A percentile compares a stretch with the other conserved stretches of the same genome.
These are phyloP conservation scores for Leucoagaricus sp. DNA, from an alignment of 1,284 basidiomycete species.

Conservation along the genomic window DNA sequence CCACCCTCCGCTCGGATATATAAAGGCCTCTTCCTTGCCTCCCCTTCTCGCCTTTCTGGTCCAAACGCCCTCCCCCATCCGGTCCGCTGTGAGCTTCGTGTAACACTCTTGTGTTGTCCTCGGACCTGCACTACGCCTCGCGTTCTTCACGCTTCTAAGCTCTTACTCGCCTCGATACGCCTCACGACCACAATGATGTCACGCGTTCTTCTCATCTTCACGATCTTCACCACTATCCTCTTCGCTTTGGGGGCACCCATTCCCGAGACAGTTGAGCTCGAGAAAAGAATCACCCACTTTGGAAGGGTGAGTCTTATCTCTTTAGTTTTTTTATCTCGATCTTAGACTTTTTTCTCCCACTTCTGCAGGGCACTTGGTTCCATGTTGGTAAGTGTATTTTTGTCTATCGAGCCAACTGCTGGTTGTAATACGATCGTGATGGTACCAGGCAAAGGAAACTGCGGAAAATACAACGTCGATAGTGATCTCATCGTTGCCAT, in stretches of 20 bases:
- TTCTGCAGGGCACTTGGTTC: constrained; percentile 33
- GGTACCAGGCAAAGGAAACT: constrained; percentile 45
- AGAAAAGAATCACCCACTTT: constrained; percentile 42
- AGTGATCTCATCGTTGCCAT: constrained; percentile 51
- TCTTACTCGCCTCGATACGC: neutral
- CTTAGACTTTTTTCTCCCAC: constrained; percentile 5
- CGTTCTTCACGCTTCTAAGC: neutral
- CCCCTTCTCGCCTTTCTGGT: neutral
- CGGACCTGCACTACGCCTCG: neutral
- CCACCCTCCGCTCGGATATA: neutral
- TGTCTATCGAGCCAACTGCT: neutral
- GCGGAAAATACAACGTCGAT: constrained; percentile 42
- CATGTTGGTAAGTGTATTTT: constrained; percentile 25
- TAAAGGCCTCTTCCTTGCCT: constrained; percentile 1
- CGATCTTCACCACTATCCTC: constrained; percentile 44
- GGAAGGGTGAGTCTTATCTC: constrained; percentile 22
- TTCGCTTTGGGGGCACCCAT: constrained; percentile 50
- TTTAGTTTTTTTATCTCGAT: neutral
- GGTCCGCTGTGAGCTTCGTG: neutral
- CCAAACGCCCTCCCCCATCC: neutral
- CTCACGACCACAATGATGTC: constrained; percentile 14
- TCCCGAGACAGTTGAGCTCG: constrained; percentile 37
- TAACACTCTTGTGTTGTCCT: neutral
- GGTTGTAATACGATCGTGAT: constrained; percentile 8
- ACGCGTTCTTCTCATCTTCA: constrained; percentile 14